Percentiles rank a stretch among this genome's conserved stretches.
These are phyloP conservation scores for Hypoxylon subgilvum DNA, from an alignment of 495 filamentous ascomycete genomes.

Conservation along the genomic window DNA sequence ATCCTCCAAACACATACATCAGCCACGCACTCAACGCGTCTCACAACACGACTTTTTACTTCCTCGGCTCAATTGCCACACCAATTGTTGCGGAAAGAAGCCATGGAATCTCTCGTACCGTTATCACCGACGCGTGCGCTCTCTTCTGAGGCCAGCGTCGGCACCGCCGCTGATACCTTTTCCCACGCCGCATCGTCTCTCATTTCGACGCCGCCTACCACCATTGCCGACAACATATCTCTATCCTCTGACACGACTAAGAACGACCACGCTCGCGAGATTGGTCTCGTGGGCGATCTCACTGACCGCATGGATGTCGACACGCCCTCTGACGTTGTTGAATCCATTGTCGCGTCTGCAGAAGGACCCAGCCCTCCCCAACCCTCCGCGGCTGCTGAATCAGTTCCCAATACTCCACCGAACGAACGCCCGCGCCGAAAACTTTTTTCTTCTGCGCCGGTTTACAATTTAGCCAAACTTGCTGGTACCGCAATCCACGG, in stretches of 20 bases:
- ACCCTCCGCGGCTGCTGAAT: slow-evolving; percentile 2
- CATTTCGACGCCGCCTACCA: slow-evolving; percentile 57
- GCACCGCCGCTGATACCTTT: slow-evolving; percentile 45
- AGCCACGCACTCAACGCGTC: slow-evolving; percentile 24
- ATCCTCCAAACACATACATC: no score
- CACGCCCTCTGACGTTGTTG: slow-evolving; percentile 40
- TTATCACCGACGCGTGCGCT: slow-evolving; percentile 40
- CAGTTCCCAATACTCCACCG: slow-evolving; percentile 22
- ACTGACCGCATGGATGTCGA: slow-evolving; percentile 30
- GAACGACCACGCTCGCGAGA: slow-evolving; percentile 27
- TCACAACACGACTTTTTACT: not conserved
- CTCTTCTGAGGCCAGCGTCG: slow-evolving; percentile 40
- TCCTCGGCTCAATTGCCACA: slow-evolving; percentile 1
- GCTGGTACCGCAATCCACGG: slow-evolving; percentile 54
- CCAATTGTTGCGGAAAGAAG: slow-evolving; percentile 28
- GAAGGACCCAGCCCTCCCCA: slow-evolving; percentile 4
- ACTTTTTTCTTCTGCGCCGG: no score
- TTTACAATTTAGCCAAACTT: slow-evolving; percentile 63
- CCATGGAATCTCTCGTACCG: slow-evolving; percentile 33
- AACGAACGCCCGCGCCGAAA: slow-evolving; percentile 51
- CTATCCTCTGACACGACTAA: slow-evolving; percentile 51
- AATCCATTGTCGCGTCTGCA: slow-evolving; percentile 48
- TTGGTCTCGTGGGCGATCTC: slow-evolving; percentile 25
- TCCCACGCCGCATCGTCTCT: slow-evolving; percentile 54
- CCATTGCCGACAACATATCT: slow-evolving; percentile 53